Evolutionary conservation across 2,329 filamentous ascomycete species (phyloP).

Genomic region (Talaromyces sp.): DNA sequence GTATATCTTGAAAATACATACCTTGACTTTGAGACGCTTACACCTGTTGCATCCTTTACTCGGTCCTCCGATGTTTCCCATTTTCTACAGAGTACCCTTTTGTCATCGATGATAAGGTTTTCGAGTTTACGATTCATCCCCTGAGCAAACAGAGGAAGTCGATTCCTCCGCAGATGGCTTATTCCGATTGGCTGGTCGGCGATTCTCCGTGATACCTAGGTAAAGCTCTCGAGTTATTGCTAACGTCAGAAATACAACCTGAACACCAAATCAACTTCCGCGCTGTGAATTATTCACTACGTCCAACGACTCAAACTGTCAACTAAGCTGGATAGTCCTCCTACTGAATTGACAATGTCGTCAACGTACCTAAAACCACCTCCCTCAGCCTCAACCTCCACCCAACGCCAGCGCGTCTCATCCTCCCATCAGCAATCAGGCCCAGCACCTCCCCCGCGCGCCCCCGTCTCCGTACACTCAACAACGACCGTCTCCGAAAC

Average conservation of each 20-base stretch:
- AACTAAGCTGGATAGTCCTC: too few relatives aligned
- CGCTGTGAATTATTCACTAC: not conserved
- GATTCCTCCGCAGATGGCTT: not conserved
- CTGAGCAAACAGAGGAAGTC: not conserved
- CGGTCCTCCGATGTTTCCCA: slow-evolving; percentile 1
- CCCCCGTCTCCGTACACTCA: slow-evolving; percentile 36
- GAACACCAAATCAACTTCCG: not conserved
- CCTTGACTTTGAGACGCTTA: slow-evolving; percentile 12
- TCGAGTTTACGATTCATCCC: not conserved
- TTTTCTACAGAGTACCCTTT: not conserved
- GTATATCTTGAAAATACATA: too few relatives aligned
- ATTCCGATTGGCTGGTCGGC: not conserved
- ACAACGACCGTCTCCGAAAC: slow-evolving; percentile 40
- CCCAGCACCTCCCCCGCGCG: slow-evolving; percentile 29
- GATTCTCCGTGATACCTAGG: not conserved
- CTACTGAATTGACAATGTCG: slow-evolving; percentile 9
- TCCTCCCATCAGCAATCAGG: slow-evolving; percentile 21
- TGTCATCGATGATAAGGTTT: too few relatives aligned
- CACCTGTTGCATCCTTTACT: slow-evolving; percentile 9
- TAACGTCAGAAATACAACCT: not conserved
- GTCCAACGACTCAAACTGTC: not conserved
- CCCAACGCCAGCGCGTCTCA: slow-evolving; percentile 25
- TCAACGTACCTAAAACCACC: slow-evolving; percentile 29
- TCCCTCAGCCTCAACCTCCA: not conserved
- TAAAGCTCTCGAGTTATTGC: not conserved